Evolutionary conservation across 129 eudicot species (phyloP).

Genomic region (Cynara cardunculus): DNA sequence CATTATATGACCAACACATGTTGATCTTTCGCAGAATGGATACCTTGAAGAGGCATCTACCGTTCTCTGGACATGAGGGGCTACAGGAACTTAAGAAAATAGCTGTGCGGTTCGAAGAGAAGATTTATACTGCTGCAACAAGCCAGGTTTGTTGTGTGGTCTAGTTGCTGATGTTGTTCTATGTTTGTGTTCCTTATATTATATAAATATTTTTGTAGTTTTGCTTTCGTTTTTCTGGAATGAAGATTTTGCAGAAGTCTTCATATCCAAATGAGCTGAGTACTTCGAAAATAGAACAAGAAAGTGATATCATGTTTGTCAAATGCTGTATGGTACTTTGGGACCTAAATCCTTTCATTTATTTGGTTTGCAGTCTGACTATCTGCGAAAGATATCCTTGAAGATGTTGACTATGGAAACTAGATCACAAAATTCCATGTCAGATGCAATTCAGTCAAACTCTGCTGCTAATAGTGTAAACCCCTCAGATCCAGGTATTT

Average conservation of each 20-base stretch:
- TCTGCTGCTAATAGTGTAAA: slow-evolving; percentile 33
- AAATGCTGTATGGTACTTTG: background rate
- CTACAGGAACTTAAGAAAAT: slow-evolving; percentile 47
- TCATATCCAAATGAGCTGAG: background rate
- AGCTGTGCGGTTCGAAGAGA: slow-evolving; percentile 59
- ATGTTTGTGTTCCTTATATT: background rate
- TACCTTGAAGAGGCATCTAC: slow-evolving; percentile 60
- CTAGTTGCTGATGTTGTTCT: background rate
- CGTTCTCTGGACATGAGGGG: slow-evolving; percentile 65
- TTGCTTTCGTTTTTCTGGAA: background rate
- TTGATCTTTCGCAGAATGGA: slow-evolving; percentile 41
- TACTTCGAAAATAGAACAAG: background rate
- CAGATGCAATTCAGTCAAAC: slow-evolving; percentile 36
- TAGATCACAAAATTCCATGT: slow-evolving; percentile 39
- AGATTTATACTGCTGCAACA: slow-evolving; percentile 47
- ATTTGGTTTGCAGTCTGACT: background rate
- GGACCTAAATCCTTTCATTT: background rate
- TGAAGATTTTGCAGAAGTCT: background rate
- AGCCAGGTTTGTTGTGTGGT: slow-evolving; percentile 37
- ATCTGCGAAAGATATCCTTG: background rate
- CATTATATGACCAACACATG: background rate
- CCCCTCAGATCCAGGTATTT: slow-evolving; percentile 31
- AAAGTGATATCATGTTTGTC: background rate
- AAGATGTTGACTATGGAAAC: slow-evolving; percentile 61
- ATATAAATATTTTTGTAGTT: background rate